Evolutionary conservation across 2,329 filamentous ascomycete species (phyloP).

Genomic region (Podosphaera leucotricha): DNA sequence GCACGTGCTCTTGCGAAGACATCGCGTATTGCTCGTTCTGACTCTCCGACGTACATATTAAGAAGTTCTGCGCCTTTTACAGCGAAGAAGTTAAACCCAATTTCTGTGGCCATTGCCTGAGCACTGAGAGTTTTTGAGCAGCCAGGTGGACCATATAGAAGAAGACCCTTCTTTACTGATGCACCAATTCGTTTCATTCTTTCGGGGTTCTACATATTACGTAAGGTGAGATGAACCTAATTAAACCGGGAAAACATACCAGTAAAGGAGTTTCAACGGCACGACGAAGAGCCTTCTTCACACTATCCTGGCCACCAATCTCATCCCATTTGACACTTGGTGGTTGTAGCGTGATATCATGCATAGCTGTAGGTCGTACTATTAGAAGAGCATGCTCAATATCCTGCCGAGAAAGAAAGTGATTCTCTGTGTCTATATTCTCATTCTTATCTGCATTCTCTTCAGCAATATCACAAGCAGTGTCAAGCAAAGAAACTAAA

Average conservation of each 20-base stretch:
- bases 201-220: slow-evolving; percentile 21
- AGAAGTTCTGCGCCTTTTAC: slow-evolving; percentile 85
- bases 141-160: slow-evolving; percentile 79
- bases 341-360: slow-evolving; percentile 70
- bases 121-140: slow-evolving; percentile 89
- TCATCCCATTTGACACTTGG: slow-evolving; percentile 70
- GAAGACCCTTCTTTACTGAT: slow-evolving; percentile 52
- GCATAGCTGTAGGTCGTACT: slow-evolving; percentile 66
- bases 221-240: neutral
- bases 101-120: slow-evolving; percentile 75
- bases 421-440: neutral
- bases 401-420: slow-evolving; percentile 22
- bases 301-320: slow-evolving; percentile 60
- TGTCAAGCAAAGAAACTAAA: slow-evolving; percentile 37
- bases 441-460: slow-evolving; percentile 6
- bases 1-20: slow-evolving; percentile 67
- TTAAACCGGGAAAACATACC: slow-evolving; percentile 3
- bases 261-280: slow-evolving; percentile 16
- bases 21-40: slow-evolving; percentile 63
- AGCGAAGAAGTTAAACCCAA: slow-evolving; percentile 77
- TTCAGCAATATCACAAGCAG: slow-evolving; percentile 21
- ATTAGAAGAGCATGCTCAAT: slow-evolving; percentile 40
- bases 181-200: slow-evolving; percentile 25
- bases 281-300: slow-evolving; percentile 37
- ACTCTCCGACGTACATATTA: slow-evolving; percentile 94